A percentile compares a stretch with the other conserved stretches of the same genome.
phyloP scores from a whole-genome alignment of 1,284 basidiomycete genomes.

The Termitomyces sp. region DNA sequence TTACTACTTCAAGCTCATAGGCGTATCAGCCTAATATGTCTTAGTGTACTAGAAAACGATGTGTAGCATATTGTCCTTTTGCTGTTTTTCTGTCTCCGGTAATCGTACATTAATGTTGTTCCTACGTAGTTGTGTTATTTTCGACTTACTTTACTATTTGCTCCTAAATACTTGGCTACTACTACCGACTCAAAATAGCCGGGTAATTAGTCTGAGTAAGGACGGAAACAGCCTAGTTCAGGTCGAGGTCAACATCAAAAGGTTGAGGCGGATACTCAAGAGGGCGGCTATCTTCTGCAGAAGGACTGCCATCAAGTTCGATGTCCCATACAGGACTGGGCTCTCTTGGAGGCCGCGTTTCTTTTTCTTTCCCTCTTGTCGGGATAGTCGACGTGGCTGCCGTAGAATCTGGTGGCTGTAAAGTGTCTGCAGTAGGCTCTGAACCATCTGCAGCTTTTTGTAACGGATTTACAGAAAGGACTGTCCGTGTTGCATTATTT shows the following conservation, averaged over 20 bases:
- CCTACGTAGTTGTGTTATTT: background rate
- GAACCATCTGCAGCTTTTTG: background rate
- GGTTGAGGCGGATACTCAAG: conserved; percentile 11
- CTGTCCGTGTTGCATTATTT: conserved; percentile 52
- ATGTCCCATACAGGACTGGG: conserved; percentile 55
- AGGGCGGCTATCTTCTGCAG: background rate
- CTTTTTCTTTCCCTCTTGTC: conserved; percentile 19
- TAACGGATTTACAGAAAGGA: conserved; percentile 25
- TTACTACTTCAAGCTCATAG: no score
- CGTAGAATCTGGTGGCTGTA: background rate
- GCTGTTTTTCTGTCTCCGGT: background rate
- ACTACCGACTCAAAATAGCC: background rate
- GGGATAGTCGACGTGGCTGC: conserved; percentile 5
- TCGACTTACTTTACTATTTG: conserved; percentile 1
- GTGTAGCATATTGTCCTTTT: background rate
- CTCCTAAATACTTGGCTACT: background rate
- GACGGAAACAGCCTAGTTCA: conserved; percentile 11
- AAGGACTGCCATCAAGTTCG: conserved; percentile 30
- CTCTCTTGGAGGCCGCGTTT: conserved; percentile 19
- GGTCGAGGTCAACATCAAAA: conserved; percentile 30
- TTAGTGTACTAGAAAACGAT: background rate
- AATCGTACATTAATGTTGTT: background rate
- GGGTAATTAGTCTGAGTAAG: background rate
- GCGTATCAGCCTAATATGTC: background rate
- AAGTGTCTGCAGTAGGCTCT: conserved; percentile 7